A percentile compares a stretch with the other conserved stretches of the same genome.
phyloP scores from a whole-genome alignment of 768 basidiomycete genomes.

The Omphalotus guepiniiformis region DNA sequence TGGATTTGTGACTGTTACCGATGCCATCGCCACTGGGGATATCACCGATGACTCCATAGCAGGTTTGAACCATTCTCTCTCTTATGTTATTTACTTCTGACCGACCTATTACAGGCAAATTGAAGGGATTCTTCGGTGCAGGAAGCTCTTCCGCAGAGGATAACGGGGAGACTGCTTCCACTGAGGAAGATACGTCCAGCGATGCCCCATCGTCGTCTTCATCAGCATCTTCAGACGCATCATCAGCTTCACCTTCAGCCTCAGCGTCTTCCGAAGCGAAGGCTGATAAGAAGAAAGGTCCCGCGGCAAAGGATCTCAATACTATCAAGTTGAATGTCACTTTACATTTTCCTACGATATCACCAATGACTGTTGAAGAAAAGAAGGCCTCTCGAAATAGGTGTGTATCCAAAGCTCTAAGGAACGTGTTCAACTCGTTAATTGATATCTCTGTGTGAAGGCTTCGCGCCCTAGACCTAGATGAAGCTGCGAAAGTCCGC shows the following conservation, averaged over 20 bases:
- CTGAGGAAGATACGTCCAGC: conserved; percentile 22
- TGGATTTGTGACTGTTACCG: conserved; percentile 77
- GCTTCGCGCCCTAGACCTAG: conserved; percentile 70
- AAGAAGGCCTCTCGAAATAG: conserved; percentile 70
- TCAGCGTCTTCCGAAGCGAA: conserved; percentile 34
- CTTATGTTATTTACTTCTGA: conserved; percentile 7
- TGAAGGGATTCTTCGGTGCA: conserved; percentile 84
- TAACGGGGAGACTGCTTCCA: conserved; percentile 23
- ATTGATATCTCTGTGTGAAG: conserved; percentile 33
- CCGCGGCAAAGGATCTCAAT: conserved; percentile 41
- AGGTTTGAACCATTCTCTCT: conserved; percentile 37
- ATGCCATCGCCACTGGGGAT: conserved; percentile 76
- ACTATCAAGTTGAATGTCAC: conserved; percentile 68
- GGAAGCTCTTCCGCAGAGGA: conserved; percentile 36
- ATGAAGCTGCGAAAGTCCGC: conserved; percentile 70
- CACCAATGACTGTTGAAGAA: conserved; percentile 73
- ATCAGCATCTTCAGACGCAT: conserved; percentile 24
- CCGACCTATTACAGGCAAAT: conserved; percentile 49
- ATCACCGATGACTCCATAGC: conserved; percentile 76
- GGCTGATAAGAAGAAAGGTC: conserved; percentile 31
- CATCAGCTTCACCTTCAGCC: conserved; percentile 25
- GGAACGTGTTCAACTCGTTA: background rate
- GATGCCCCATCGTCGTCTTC: conserved; percentile 28
- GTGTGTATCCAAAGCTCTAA: conserved; percentile 38
- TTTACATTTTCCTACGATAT: conserved; percentile 57